Evolutionary conservation across 2,329 filamentous ascomycete genomes (phyloP).

Genomic region (Sporothrix sp.): DNA sequence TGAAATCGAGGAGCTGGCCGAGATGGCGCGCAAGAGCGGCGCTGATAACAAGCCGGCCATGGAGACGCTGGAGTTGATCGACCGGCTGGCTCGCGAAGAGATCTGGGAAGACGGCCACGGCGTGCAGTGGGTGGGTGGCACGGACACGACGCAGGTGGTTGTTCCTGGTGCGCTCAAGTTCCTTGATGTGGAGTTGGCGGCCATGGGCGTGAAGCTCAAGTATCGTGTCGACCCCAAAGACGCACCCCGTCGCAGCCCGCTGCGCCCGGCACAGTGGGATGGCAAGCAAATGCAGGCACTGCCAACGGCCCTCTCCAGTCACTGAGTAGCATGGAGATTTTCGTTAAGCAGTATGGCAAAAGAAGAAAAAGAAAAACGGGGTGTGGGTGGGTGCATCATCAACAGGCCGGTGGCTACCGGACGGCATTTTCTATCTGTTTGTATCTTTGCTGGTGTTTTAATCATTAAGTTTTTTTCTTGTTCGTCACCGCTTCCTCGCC

Average conservation of each 20-base stretch:
- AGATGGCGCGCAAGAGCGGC: conserved; percentile 42
- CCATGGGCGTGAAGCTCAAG: conserved; percentile 93
- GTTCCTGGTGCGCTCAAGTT: conserved; percentile 89
- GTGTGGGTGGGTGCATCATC: neutral
- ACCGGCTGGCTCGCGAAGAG: conserved; percentile 28
- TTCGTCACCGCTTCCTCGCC: too few relatives aligned
- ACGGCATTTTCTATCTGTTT: too few relatives aligned
- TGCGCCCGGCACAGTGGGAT: conserved; percentile 28
- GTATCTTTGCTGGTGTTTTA: neutral
- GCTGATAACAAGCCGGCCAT: conserved; percentile 32
- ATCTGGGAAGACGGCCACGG: conserved; percentile 92
- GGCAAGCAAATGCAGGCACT: conserved; percentile 9
- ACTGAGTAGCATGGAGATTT: neutral
- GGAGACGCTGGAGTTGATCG: conserved; percentile 2
- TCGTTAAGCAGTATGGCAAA: too few relatives aligned
- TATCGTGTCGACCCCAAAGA: conserved; percentile 62
- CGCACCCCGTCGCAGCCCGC: conserved; percentile 43
- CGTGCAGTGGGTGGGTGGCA: conserved; percentile 74
- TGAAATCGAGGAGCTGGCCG: conserved; percentile 46
- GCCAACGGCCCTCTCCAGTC: neutral
- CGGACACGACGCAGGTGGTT: conserved; percentile 82
- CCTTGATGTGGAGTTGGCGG: conserved; percentile 87
- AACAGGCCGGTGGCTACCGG: neutral
- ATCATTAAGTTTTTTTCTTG: too few relatives aligned
- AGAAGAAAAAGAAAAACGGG: neutral